Evolutionary conservation across 768 basidiomycete genomes (phyloP), one percentile per base, ranked within the genome.

Genomic region (Trametes cinnabarina): DNA sequence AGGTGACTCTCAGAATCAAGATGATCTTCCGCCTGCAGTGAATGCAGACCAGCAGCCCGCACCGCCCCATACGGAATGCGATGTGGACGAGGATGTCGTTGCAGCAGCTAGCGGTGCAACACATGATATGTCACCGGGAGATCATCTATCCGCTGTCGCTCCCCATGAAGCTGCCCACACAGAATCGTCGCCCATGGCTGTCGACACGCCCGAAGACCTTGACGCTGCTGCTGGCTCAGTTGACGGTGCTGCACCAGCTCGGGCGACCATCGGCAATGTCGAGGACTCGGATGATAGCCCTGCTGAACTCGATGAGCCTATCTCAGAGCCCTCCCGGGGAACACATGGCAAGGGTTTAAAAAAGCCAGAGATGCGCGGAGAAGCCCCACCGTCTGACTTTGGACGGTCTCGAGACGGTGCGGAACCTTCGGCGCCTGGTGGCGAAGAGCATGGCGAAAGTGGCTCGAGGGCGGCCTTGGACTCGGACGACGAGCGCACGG

Each of bases 401-500:
- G 37, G 37, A 8, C 6, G 12, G 37, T 8, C 37, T 39, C n/a
- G 37, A 15, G 5, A 8, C 17, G 10, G 37, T 15, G 14, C 9
- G n/a, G n/a, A n/a, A 39, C 37, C n/a, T 20, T n/a, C n/a, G n/a
- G n/a, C n/a, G n/a, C n/a, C n/a, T n/a, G n/a, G n/a, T n/a, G n/a
- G n/a, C n/a, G n/a, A n/a, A n/a, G 30, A 7, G 19, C 42, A 25
- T 2, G 40, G 20, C 17, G 35, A 8, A 15, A 39, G 28, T 2
- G 19, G 26, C 34, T 25, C 17, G 44, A 34, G 10, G 34, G 37
- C 6, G 17, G 41, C 20, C 22, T 42, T 63, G 10, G 63, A 64
- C n/a, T 58, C 60, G 30, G 63, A 64, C 55, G 63, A 64, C 47
- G 63, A 42, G 26, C 53, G 60, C 22, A 61, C 60, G n/a, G 57